Conservation (phyloP, 1,139 yeast genomes). For the Yamadazyma jaroonii region DNA sequence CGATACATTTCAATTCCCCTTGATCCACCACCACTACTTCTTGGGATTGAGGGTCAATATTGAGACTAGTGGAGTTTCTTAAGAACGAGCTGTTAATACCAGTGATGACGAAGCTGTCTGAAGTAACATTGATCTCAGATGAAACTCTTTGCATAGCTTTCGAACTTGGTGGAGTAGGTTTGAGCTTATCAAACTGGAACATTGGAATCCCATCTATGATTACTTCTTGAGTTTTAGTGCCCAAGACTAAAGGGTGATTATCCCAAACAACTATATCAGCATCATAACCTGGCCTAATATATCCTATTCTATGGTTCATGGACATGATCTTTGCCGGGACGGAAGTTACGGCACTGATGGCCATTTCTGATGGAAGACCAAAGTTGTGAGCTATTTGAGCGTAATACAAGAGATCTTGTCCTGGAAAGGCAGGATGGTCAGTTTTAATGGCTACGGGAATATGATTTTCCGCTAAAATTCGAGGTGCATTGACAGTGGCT, state of each 20-base stretch:
- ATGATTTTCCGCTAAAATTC: conserved; percentile 5
- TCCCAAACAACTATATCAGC: conserved; percentile 7
- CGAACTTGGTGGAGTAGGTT: not conserved
- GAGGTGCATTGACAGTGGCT: conserved; percentile 7
- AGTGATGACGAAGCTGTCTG: conserved; percentile 2
- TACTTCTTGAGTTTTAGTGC: conserved; percentile 5
- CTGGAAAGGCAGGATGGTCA: conserved; percentile 9
- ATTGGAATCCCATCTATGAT: conserved; percentile 7
- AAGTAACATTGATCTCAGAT: not conserved
- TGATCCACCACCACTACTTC: not conserved
- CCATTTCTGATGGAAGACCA: conserved; percentile 2
- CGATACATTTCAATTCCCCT: not conserved
- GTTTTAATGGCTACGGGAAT: conserved; percentile 8
- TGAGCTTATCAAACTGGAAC: conserved; percentile 2
- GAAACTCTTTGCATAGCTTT: too few species aligned
- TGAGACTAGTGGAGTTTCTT: too few species aligned
- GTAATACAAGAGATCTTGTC: conserved; percentile 7
- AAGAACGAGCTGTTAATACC: not conserved
- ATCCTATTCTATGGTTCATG: conserved; percentile 8
- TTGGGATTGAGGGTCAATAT: too few species aligned
- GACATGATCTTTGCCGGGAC: conserved; percentile 9
- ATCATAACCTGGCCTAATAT: conserved; percentile 7
- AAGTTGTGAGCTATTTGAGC: conserved; percentile 8
- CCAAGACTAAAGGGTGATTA: conserved; percentile 5
- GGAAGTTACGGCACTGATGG: conserved; percentile 6